These are phyloP conservation scores for Podosphaera xanthii DNA, from an alignment of 2,329 filamentous ascomycete genomes.

Conservation along the genomic window DNA sequence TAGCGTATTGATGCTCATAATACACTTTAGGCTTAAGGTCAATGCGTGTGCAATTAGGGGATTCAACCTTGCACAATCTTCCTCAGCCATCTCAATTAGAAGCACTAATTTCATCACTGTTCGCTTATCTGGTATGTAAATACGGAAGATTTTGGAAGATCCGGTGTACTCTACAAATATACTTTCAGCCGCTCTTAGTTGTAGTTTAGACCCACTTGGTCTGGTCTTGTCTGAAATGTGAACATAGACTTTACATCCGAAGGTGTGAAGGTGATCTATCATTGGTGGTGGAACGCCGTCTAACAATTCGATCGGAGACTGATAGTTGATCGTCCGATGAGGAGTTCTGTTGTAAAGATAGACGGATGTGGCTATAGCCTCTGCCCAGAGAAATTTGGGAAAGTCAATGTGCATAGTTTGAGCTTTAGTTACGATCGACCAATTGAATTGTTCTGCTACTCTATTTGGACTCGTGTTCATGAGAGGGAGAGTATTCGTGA, in stretches of 20 bases:
- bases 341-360: not conserved
- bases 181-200: too few species aligned
- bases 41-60: too few species aligned
- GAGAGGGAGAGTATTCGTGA: not conserved
- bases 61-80: too few species aligned
- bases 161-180: not conserved
- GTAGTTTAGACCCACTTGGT: not conserved
- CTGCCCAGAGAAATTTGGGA: too few species aligned
- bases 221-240: not conserved
- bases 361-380: not conserved
- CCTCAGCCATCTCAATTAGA: too few species aligned
- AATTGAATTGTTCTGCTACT: not conserved
- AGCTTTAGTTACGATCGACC: not conserved
- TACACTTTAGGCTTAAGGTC: too few species aligned
- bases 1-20: too few species aligned
- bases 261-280: not conserved
- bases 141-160: not conserved
- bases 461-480: not conserved
- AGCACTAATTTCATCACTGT: too few species aligned
- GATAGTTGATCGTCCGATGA: not conserved
- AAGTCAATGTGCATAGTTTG: not conserved
- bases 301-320: not conserved
- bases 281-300: not conserved
- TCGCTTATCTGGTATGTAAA: not conserved
- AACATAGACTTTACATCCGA: not conserved